These are phyloP conservation scores for Phytopythium oedochilum DNA, from an alignment of 352 stramenopile species.

Conservation along the genomic window DNA sequence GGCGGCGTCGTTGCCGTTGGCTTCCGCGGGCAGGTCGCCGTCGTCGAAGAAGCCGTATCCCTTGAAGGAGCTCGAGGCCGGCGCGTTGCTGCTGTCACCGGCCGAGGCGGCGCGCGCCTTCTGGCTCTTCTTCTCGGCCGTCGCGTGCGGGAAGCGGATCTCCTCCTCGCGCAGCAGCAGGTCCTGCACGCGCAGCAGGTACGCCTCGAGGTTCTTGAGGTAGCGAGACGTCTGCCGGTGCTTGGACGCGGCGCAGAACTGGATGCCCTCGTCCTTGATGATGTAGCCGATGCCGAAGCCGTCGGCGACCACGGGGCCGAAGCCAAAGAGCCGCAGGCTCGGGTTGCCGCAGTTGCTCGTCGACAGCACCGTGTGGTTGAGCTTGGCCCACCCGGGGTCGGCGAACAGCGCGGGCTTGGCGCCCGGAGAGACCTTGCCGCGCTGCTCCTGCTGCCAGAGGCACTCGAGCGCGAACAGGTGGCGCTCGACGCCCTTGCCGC, in stretches of 20 bases:
- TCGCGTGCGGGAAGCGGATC: slow-evolving; percentile 66
- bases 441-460: slow-evolving; percentile 67
- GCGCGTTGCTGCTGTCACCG: background rate
- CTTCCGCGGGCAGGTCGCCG: slow-evolving; percentile 27
- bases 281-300: slow-evolving; percentile 98
- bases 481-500: slow-evolving; percentile 91
- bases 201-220: slow-evolving; percentile 77
- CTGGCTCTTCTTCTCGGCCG: slow-evolving; percentile 37
- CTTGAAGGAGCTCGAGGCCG: slow-evolving; percentile 33
- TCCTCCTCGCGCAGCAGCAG: slow-evolving; percentile 75
- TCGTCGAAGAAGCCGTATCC: slow-evolving; percentile 83
- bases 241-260: slow-evolving; percentile 82
- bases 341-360: slow-evolving; percentile 97
- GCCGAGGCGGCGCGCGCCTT: slow-evolving; percentile 22
- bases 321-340: slow-evolving; percentile 91
- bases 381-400: slow-evolving; percentile 82
- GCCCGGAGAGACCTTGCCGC: slow-evolving; percentile 21
- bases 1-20: slow-evolving; percentile 23
- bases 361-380: slow-evolving; percentile 95
- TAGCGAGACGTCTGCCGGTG: slow-evolving; percentile 83
- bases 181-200: slow-evolving; percentile 74
- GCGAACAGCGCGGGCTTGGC: slow-evolving; percentile 77
- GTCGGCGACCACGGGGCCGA: slow-evolving; percentile 91
- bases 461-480: slow-evolving; percentile 94
- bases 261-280: slow-evolving; percentile 94